Evolutionary conservation across 805 yeast genomes (phyloP).

Genomic region (Candida cerambycidarum): DNA sequence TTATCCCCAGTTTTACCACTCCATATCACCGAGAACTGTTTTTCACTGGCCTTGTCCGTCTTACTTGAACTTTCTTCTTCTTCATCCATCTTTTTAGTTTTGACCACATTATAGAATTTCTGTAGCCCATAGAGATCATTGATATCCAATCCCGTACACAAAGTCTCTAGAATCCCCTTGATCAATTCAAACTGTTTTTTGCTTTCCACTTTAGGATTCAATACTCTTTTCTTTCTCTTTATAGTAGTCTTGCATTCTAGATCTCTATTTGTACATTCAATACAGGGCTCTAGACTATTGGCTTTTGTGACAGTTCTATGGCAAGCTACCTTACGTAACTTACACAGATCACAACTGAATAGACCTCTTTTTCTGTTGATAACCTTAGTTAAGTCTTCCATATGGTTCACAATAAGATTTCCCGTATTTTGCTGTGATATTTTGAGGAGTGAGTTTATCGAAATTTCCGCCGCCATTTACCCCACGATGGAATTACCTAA

Average conservation of each 20-base stretch:
- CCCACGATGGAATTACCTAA: background rate
- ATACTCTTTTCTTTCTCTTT: conserved; percentile 9
- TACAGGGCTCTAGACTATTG: conserved; percentile 8
- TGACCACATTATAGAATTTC: background rate
- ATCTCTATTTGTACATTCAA: conserved; percentile 4
- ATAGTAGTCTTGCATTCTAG: conserved; percentile 12
- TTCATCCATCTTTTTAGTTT: background rate
- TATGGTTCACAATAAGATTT: background rate
- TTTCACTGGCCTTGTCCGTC: background rate
- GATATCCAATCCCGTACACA: conserved; percentile 10
- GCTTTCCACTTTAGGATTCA: background rate
- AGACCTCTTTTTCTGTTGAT: conserved; percentile 8
- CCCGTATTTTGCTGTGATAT: background rate
- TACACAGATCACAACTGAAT: conserved; percentile 12
- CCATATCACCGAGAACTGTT: conserved; percentile 5
- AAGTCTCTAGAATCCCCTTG: conserved; percentile 1
- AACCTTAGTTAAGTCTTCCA: background rate
- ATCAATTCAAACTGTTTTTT: conserved; percentile 7
- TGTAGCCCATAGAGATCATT: background rate
- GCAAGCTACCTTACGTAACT: conserved; percentile 11
- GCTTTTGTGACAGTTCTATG: conserved; percentile 2
- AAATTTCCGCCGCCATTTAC: background rate
- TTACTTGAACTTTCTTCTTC: background rate
- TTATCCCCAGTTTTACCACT: conserved; percentile 12
- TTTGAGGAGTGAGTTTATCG: background rate